Base-by-base conservation (phyloP, 2,329 filamentous ascomycete species). In the Cyanodermella asteris region DNA sequence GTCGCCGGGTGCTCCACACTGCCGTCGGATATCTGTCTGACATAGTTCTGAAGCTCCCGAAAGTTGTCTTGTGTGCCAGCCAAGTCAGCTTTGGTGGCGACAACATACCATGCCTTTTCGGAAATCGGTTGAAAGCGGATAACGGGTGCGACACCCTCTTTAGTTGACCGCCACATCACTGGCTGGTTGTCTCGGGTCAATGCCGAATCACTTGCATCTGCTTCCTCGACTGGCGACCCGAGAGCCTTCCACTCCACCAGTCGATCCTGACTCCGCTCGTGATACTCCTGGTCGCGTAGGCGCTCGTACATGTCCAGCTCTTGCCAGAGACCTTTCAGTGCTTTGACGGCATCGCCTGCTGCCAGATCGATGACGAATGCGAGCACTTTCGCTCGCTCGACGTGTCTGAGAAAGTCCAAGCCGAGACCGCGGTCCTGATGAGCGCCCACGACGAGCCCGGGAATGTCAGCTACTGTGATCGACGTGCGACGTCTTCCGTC, bases 71-170 rank as follows among this genome's bases (percentile, higher is more conserved):
- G 64, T 2, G 87, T 91, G 3, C 62, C 63, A 4, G 71, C 65
- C 27, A 91, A 45, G 44, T 94, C 84, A 1, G 78, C 82, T 50
- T 94, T 94, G 12, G 82, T 93, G 2, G 78, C 84, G 21, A 93
- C 70, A 5, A 93, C 82, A 40, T 91, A 87, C 87, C 87, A 97
- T 1, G 87, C 82, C 52, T 97, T 97, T 17, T 65, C 66, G n/a
- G 76, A 75, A 35, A 94, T 90, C 20, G 73, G 67, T n/a, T 76
- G 58, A 7, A 63, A 50, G 18, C 31, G 44, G 13, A 48, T 46
- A 17, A 62, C 45, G 13, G 50, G 56, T 20, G 53, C 56, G 26
- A 38, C 26, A 9, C 27, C 20, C 23, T 19, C 31, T 15, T 37
- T 27, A 25, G 33, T 26, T 10, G 15, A n/a, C 27, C 24, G 5